Evolutionary conservation across 23 red algal genomes (phyloP).

Genomic region (Gracilaria caudata): DNA sequence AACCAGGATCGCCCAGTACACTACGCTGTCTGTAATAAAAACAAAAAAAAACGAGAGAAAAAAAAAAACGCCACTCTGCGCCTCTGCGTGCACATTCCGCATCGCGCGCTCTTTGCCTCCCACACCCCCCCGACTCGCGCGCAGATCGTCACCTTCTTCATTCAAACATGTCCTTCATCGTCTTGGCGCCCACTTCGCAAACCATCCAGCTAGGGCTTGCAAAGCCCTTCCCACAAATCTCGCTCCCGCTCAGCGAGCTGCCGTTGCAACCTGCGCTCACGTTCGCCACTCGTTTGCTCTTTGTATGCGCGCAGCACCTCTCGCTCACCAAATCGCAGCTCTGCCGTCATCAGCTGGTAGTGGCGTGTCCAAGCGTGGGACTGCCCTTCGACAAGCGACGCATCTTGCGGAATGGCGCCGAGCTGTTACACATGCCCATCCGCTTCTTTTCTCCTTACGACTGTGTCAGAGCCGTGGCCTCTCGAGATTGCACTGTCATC

Average conservation of each 20-base stretch:
- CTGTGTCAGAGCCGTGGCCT: background rate
- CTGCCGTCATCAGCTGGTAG: background rate
- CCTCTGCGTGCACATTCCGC: background rate
- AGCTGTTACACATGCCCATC: background rate
- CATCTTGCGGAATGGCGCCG: background rate
- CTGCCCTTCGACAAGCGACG: background rate
- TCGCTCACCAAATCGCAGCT: conserved; percentile 35
- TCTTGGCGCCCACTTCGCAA: background rate
- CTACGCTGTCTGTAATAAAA: background rate
- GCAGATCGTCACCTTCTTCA: background rate
- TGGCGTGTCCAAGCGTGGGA: conserved; percentile 8
- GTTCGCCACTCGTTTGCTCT: conserved; percentile 10
- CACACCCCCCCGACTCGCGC: background rate
- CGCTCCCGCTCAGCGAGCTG: background rate
- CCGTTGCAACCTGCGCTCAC: conserved; percentile 28
- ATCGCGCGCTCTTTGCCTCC: background rate
- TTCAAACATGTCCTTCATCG: background rate
- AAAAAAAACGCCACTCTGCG: background rate
- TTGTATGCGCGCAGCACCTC: conserved; percentile 18
- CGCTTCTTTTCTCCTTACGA: background rate
- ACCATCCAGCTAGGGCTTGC: conserved; percentile 12
- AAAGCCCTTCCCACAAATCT: background rate
- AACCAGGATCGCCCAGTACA: background rate
- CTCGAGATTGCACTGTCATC: background rate
- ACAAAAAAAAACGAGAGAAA: background rate